Percentiles rank a stretch among this genome's conserved stretches.
Conservation (phyloP, 805 yeast genomes). For the Hanseniaspora taiwanica region DNA sequence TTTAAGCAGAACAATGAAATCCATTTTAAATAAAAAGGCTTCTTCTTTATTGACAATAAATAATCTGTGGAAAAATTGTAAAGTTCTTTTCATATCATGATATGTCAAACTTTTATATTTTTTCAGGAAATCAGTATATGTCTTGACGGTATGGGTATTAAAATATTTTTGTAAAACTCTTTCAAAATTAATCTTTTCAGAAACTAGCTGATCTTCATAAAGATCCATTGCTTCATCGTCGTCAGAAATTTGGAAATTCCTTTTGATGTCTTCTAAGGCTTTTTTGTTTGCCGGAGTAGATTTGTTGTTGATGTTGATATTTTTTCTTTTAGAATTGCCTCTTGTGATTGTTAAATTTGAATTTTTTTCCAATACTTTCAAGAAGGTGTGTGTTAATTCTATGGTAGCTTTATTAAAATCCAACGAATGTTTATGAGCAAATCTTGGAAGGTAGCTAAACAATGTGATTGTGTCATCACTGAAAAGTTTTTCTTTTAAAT, state of each 20-base stretch:
- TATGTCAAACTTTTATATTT: conserved; percentile 50
- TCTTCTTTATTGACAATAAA: conserved; percentile 51
- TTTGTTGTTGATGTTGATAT: neutral
- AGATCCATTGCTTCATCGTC: conserved; percentile 23
- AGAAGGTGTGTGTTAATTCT: conserved; percentile 48
- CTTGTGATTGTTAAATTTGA: conserved; percentile 38
- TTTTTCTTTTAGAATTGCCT: conserved; percentile 18
- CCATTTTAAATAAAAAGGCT: conserved; percentile 50
- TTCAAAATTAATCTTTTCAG: conserved; percentile 13
- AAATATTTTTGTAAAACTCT: conserved; percentile 8
- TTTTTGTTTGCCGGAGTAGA: conserved; percentile 17
- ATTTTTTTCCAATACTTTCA: conserved; percentile 56
- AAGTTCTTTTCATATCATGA: conserved; percentile 44
- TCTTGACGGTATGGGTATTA: conserved; percentile 33
- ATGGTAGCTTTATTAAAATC: conserved; percentile 46
- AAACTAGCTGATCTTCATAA: conserved; percentile 8
- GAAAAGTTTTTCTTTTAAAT: conserved; percentile 56
- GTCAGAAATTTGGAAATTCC: conserved; percentile 13
- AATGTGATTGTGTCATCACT: conserved; percentile 45
- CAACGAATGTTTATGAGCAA: conserved; percentile 51
- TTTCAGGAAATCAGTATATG: conserved; percentile 49
- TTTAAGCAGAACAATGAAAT: conserved; percentile 50
- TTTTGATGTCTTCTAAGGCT: conserved; percentile 20
- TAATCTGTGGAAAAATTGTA: conserved; percentile 59
- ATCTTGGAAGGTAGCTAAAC: conserved; percentile 45